A percentile compares a stretch with the other conserved stretches of the same genome.
phyloP scores from a whole-genome alignment of 2,329 filamentous ascomycete species.

The Cryphonectria parasitica region DNA sequence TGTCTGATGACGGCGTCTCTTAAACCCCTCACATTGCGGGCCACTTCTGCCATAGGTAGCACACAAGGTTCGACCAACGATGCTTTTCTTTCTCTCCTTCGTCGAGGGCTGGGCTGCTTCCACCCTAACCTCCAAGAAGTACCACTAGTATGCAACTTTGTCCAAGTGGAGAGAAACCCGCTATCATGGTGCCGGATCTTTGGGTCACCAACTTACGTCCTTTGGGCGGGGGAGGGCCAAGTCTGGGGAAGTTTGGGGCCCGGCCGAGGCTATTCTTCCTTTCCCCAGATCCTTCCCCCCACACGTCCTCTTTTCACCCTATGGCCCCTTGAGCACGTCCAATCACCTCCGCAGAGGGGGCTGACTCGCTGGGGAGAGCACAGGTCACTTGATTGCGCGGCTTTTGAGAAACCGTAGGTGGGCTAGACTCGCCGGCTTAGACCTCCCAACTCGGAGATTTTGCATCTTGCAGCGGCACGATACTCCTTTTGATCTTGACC shows the following conservation, averaged over 20 bases:
- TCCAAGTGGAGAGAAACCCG: neutral
- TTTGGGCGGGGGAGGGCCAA: neutral
- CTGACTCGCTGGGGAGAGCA: neutral
- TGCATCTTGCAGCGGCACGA: neutral
- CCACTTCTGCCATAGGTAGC: too few species aligned
- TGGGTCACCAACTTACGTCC: neutral
- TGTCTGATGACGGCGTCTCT: neutral
- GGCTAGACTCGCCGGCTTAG: constrained; percentile 2
- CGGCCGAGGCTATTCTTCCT: neutral
- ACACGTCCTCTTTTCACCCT: neutral
- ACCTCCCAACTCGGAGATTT: neutral
- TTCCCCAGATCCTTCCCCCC: neutral
- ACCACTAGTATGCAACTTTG: neutral
- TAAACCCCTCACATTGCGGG: neutral
- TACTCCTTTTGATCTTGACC: neutral
- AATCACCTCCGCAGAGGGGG: too few species aligned
- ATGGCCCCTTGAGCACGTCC: neutral
- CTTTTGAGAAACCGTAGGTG: neutral
- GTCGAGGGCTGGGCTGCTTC: neutral
- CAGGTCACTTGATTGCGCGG: neutral
- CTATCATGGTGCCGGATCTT: neutral
- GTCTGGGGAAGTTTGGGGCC: constrained; percentile 5
- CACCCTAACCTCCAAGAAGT: neutral
- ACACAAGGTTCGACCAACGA: neutral
- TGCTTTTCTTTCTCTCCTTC: neutral